Conservation (phyloP, 176 grass and related monocot species). For the Dendrocalamus sinicus region DNA sequence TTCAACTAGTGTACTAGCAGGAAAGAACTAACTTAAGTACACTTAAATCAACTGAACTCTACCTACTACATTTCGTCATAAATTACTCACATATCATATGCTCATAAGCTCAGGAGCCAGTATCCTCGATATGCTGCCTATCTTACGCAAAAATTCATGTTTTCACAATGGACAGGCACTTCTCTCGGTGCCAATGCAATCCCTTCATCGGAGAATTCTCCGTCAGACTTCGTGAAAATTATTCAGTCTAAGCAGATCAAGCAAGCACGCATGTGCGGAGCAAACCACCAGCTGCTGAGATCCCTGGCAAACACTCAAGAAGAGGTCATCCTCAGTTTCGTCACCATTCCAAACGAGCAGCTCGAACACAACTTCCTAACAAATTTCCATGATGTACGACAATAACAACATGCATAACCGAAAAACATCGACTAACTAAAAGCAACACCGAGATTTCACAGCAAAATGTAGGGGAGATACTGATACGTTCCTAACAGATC, state of each 20-base stretch:
- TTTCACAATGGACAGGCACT: not conserved
- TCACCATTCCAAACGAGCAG: slow-evolving; percentile 46
- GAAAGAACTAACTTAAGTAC: not conserved
- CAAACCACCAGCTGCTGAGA: not conserved
- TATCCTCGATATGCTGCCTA: not conserved
- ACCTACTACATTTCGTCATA: not conserved
- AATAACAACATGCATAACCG: not conserved
- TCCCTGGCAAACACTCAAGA: slow-evolving; percentile 28
- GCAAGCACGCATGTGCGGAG: slow-evolving; percentile 26
- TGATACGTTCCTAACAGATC: not conserved
- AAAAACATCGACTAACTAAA: not conserved
- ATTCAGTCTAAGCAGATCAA: slow-evolving; percentile 52
- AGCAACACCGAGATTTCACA: not conserved
- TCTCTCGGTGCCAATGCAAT: not conserved
- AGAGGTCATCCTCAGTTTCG: slow-evolving; percentile 26
- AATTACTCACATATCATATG: not conserved
- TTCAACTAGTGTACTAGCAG: not conserved
- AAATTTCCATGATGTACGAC: not conserved
- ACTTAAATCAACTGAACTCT: not conserved
- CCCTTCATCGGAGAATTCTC: not conserved
- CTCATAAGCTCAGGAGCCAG: not conserved
- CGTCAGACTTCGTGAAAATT: slow-evolving; percentile 38
- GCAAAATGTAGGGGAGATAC: no score
- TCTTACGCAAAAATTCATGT: not conserved
- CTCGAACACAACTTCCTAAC: not conserved